These are phyloP conservation scores for Bryum argenteum DNA, from an alignment of 225 moss, liverwort and hornwort genomes.

Conservation along the genomic window DNA sequence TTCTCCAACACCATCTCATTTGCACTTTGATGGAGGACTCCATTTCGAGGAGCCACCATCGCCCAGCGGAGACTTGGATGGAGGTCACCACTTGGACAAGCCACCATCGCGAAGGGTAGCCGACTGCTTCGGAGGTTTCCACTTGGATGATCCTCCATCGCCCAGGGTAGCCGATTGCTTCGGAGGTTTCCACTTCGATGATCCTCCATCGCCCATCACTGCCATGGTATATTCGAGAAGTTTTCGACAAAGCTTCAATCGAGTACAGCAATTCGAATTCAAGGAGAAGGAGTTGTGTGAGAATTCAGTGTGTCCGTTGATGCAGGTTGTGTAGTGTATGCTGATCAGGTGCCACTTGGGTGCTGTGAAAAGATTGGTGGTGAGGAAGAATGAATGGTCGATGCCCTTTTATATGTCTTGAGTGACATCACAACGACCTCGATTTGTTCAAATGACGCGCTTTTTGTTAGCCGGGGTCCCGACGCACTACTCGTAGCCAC, in stretches of 20 bases:
- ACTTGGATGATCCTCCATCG: conserved; percentile 21
- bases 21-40: neutral
- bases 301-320: no score
- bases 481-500: neutral
- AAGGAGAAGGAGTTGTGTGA: no score
- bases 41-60: conserved; percentile 20
- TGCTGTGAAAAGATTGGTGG: neutral
- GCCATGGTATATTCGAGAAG: neutral
- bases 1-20: accelerated
- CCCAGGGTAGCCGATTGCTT: neutral
- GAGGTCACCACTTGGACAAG: conserved; percentile 20
- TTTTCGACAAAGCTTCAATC: neutral
- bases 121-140: conserved; percentile 2
- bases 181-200: conserved; percentile 32
- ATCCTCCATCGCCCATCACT: conserved; percentile 23
- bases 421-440: neutral
- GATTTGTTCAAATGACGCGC: neutral
- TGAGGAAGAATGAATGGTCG: neutral
- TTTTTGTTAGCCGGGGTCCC: neutral
- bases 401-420: neutral
- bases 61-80: neutral
- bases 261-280: neutral
- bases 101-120: conserved; percentile 18
- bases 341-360: neutral
- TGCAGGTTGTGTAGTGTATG: neutral